phyloP scores from a whole-genome alignment of 176 grass and related monocot species.

The Elymus sibiricus region DNA sequence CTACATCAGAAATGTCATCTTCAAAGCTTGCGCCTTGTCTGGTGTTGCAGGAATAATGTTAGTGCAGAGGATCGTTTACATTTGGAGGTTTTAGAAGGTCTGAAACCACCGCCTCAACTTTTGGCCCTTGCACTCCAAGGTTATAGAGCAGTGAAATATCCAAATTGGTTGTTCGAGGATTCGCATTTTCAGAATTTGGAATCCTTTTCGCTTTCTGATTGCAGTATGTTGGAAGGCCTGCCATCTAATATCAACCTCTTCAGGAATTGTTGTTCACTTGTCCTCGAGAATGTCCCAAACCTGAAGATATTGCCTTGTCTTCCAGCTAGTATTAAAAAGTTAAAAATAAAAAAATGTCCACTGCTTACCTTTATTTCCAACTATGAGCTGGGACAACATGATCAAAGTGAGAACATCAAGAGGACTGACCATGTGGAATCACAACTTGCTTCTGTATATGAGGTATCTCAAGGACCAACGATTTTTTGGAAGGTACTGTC shows the following conservation, averaged over 20 bases:
- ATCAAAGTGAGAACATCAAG: background rate
- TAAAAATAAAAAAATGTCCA: background rate
- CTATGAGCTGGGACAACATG: background rate
- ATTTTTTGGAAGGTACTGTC: background rate
- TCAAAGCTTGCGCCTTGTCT: too few relatives aligned
- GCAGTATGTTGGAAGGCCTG: background rate
- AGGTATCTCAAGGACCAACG: background rate
- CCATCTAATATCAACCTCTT: background rate
- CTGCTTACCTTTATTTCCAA: background rate
- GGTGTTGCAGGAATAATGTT: background rate
- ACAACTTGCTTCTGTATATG: background rate
- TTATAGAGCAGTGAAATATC: background rate
- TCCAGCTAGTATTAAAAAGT: background rate
- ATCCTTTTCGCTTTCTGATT: background rate
- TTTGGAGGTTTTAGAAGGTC: background rate
- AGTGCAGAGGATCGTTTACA: background rate
- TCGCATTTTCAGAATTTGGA: background rate
- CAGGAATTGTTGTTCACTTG: background rate
- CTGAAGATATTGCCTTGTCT: background rate
- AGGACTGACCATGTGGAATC: background rate
- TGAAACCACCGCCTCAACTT: background rate
- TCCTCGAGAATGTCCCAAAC: background rate
- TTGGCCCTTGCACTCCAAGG: background rate
- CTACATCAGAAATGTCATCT: too few relatives aligned
- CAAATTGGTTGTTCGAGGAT: background rate